Percentiles rank a stretch among this genome's conserved stretches.
Conservation (phyloP, 2,329 filamentous ascomycete genomes). For the Colletotrichum godetiae region DNA sequence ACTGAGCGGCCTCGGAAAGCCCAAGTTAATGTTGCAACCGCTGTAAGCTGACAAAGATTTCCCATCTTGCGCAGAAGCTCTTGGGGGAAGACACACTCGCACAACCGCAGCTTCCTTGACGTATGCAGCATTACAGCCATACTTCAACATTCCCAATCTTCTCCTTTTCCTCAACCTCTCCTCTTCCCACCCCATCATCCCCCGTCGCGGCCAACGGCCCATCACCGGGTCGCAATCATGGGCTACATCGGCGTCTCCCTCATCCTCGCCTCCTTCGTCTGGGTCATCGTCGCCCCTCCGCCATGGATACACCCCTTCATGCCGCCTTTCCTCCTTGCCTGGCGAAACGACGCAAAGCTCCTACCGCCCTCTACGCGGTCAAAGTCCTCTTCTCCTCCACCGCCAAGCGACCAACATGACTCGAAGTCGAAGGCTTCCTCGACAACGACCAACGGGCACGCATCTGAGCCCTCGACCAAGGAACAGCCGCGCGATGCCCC, state of each 20-base stretch:
- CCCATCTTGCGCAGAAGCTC: too few species aligned
- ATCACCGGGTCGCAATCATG: constrained; percentile 51
- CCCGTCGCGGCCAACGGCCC: not conserved
- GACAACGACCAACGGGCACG: not conserved
- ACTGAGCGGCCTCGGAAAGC: not conserved
- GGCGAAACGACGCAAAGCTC: not conserved
- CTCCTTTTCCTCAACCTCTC: not conserved
- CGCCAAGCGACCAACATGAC: constrained; percentile 22
- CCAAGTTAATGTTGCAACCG: not conserved
- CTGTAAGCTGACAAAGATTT: constrained; percentile 10
- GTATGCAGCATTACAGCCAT: not conserved
- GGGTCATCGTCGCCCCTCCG: constrained; percentile 65
- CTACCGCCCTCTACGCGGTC: constrained; percentile 12
- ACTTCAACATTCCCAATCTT: not conserved
- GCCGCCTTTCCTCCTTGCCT: constrained; percentile 49
- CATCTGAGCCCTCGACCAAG: not conserved
- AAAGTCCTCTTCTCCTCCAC: not conserved
- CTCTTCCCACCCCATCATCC: not conserved
- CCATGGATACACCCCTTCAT: constrained; percentile 60
- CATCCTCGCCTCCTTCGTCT: constrained; percentile 69
- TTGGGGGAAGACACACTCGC: too few species aligned
- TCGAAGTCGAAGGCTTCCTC: not conserved
- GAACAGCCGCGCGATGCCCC: constrained; percentile 32
- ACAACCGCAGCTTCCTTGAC: not conserved
- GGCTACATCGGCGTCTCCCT: constrained; percentile 70